Percentiles rank a stretch among this genome's conserved stretches.
phyloP scores from a whole-genome alignment of 768 basidiomycete species.

The Terana coerulea region DNA sequence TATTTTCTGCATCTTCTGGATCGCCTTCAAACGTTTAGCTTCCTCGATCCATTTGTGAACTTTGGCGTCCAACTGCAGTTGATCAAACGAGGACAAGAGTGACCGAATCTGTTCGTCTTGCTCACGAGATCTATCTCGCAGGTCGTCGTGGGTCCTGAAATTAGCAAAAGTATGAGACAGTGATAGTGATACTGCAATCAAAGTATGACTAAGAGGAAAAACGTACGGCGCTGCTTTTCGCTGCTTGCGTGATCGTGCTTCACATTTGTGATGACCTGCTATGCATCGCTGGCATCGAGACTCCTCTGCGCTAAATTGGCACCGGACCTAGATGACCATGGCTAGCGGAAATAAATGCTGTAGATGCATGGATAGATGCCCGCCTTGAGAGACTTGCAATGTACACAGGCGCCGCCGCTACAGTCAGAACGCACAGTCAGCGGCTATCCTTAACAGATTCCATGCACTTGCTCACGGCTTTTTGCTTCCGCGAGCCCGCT shows the following conservation, averaged over 20 bases:
- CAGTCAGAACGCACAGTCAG: no score
- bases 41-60: conserved; percentile 17
- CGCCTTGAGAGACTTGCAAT: conserved; percentile 57
- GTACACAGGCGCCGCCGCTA: conserved; percentile 51
- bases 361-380: no score
- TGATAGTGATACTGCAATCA: neutral
- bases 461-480: neutral
- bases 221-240: conserved; percentile 54
- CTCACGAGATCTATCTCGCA: conserved; percentile 40
- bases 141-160: conserved; percentile 52
- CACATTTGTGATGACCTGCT: conserved; percentile 42
- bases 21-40: conserved; percentile 10
- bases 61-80: conserved; percentile 7
- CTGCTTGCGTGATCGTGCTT: conserved; percentile 48
- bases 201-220: neutral
- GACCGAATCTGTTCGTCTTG: conserved; percentile 12
- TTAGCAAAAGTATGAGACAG: no score
- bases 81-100: conserved; percentile 10
- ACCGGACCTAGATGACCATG: conserved; percentile 47
- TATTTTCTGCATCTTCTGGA: neutral
- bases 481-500: neutral
- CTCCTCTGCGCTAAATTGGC: conserved; percentile 45
- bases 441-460: neutral
- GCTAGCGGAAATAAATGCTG: no score
- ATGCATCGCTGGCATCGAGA: conserved; percentile 47